phyloP scores from a whole-genome alignment of 2,329 filamentous ascomycete genomes.

The Talaromyces rugulosus region DNA sequence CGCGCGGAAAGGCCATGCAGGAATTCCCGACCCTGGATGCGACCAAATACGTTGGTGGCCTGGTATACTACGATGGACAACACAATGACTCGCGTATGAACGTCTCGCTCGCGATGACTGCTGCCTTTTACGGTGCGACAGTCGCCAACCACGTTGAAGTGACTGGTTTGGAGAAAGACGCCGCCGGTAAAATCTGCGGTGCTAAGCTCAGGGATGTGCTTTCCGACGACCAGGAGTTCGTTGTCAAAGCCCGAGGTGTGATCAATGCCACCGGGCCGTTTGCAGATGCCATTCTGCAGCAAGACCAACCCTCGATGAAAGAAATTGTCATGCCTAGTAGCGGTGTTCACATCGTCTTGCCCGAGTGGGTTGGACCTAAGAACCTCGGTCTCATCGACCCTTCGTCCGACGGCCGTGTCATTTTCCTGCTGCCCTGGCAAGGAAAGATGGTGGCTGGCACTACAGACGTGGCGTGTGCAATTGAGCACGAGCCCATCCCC shows the following conservation, averaged over 20 bases:
- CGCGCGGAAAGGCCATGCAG: slow-evolving; percentile 77
- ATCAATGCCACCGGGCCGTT: slow-evolving; percentile 89
- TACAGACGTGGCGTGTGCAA: slow-evolving; percentile 71
- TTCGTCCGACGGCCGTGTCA: slow-evolving; percentile 78
- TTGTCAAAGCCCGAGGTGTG: slow-evolving; percentile 71
- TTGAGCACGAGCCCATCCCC: slow-evolving; percentile 69
- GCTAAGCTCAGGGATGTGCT: slow-evolving; percentile 69
- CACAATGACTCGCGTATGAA: slow-evolving; percentile 94
- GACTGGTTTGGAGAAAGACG: slow-evolving; percentile 69
- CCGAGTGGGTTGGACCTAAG: slow-evolving; percentile 77
- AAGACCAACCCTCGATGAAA: slow-evolving; percentile 67
- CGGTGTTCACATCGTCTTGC: slow-evolving; percentile 80
- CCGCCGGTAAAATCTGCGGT: slow-evolving; percentile 66
- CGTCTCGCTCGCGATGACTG: slow-evolving; percentile 80
- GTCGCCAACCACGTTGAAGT: slow-evolving; percentile 81
- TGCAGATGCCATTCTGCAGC: slow-evolving; percentile 76
- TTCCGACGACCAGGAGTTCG: slow-evolving; percentile 61
- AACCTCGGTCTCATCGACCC: slow-evolving; percentile 88
- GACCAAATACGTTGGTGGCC: slow-evolving; percentile 69
- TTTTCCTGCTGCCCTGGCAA: slow-evolving; percentile 92
- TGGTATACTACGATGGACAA: slow-evolving; percentile 87
- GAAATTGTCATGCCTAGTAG: slow-evolving; percentile 82
- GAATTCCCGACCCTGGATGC: slow-evolving; percentile 84
- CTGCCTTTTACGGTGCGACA: slow-evolving; percentile 75
- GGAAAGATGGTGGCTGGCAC: slow-evolving; percentile 88